phyloP scores from a whole-genome alignment of 2,329 filamentous ascomycete genomes.

The Mycosphaerella arachidis region DNA sequence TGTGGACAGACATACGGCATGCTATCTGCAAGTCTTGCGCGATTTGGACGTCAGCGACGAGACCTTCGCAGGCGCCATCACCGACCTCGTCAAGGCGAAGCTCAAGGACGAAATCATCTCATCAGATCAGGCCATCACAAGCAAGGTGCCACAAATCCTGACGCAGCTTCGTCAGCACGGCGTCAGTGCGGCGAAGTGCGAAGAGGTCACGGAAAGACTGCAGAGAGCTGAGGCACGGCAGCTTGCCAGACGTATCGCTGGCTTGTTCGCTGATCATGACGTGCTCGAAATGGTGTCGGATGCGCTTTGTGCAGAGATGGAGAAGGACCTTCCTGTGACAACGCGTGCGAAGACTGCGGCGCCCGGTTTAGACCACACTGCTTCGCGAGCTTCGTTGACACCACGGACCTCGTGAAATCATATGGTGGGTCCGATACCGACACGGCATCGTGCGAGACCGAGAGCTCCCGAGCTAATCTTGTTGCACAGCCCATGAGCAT shows the following conservation, averaged over 20 bases:
- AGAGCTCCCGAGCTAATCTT: too few relatives aligned
- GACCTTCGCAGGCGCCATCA: neutral
- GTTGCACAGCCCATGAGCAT: neutral
- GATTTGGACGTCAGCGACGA: neutral
- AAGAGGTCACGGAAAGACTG: neutral
- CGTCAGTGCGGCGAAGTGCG: neutral
- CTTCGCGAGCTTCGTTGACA: too few relatives aligned
- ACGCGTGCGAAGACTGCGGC: neutral
- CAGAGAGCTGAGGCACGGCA: neutral
- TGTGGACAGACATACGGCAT: neutral
- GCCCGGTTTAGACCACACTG: neutral
- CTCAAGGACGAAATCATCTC: neutral
- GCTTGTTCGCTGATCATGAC: neutral
- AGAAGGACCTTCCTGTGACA: neutral
- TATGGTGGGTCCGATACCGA: too few relatives aligned
- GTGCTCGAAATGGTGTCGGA: neutral
- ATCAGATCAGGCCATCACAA: neutral
- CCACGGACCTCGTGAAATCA: too few relatives aligned
- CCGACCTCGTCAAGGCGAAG: neutral
- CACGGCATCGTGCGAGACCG: too few relatives aligned
- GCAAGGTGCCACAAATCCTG: neutral
- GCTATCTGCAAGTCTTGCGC: neutral
- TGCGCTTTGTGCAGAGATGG: neutral
- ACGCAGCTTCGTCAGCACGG: neutral
- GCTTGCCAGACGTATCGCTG: neutral